Conservation (phyloP, 768 basidiomycete species). For the Tylopilus intermedius region DNA sequence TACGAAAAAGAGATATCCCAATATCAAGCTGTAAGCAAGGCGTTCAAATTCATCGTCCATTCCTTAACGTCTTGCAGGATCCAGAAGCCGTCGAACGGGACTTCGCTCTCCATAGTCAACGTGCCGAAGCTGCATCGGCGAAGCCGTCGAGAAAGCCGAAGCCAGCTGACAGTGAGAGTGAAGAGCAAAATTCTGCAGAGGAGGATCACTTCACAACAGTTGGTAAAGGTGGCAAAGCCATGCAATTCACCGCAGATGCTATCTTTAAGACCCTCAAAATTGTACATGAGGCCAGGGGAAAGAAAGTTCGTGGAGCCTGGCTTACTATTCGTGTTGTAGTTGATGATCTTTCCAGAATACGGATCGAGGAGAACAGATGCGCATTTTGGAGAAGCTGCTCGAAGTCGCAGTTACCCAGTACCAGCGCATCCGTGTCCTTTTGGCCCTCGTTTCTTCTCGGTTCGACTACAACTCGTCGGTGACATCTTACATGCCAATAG, state of each 20-base stretch:
- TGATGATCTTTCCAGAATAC: slow-evolving; percentile 63
- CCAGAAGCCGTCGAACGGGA: slow-evolving; percentile 82
- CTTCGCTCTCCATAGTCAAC: slow-evolving; percentile 52
- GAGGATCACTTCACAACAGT: slow-evolving; percentile 84
- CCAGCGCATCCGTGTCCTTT: slow-evolving; percentile 88
- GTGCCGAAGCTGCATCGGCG: slow-evolving; percentile 37
- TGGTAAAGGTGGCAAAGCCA: slow-evolving; percentile 80
- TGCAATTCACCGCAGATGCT: slow-evolving; percentile 75
- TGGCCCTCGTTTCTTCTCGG: slow-evolving; percentile 88
- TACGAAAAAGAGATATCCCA: slow-evolving; percentile 75
- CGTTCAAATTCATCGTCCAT: neutral
- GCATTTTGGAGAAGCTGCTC: slow-evolving; percentile 80
- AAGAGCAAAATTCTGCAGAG: slow-evolving; percentile 35
- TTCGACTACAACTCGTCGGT: slow-evolving; percentile 95
- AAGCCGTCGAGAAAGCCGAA: slow-evolving; percentile 36
- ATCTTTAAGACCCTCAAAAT: slow-evolving; percentile 91
- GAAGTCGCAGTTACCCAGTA: slow-evolving; percentile 85
- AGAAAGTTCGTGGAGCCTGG: slow-evolving; percentile 64
- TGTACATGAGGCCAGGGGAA: slow-evolving; percentile 90
- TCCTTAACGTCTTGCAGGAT: slow-evolving; percentile 48
- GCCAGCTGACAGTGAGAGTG: slow-evolving; percentile 33
- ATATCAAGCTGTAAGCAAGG: slow-evolving; percentile 64
- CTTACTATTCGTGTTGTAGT: slow-evolving; percentile 6
- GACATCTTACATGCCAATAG: slow-evolving; percentile 83
- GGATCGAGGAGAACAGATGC: slow-evolving; percentile 91